Conservation (phyloP, 768 basidiomycete species). For the Gyrodon lividus region DNA sequence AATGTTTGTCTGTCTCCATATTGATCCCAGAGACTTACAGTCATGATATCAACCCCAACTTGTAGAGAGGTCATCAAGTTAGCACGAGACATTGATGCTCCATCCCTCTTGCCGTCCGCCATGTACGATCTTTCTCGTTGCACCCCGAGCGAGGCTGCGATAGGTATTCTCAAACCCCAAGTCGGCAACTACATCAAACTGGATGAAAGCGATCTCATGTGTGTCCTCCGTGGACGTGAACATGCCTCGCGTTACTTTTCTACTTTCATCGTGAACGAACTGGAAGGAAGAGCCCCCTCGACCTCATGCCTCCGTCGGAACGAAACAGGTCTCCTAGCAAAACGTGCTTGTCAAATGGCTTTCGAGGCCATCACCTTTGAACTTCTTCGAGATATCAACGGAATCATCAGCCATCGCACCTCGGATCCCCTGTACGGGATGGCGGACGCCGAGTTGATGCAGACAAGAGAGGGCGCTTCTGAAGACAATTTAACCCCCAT, state of each 20-base stretch:
- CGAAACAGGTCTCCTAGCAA: conserved; percentile 43
- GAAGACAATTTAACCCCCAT: conserved; percentile 44
- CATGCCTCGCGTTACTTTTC: conserved; percentile 72
- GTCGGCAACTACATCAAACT: conserved; percentile 39
- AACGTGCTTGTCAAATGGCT: conserved; percentile 63
- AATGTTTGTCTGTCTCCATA: conserved; percentile 45
- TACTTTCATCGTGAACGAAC: conserved; percentile 71
- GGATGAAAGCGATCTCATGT: conserved; percentile 54
- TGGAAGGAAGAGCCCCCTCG: conserved; percentile 62
- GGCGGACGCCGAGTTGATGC: conserved; percentile 65
- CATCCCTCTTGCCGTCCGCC: conserved; percentile 66
- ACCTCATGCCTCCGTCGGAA: conserved; percentile 47
- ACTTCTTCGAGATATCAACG: conserved; percentile 71
- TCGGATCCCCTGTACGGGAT: conserved; percentile 74
- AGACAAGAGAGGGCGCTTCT: conserved; percentile 47
- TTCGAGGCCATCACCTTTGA: conserved; percentile 77
- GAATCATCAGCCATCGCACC: conserved; percentile 60
- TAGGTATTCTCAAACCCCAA: conserved; percentile 44
- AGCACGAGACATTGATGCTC: conserved; percentile 53
- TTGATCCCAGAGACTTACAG: conserved; percentile 3
- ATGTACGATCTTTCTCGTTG: conserved; percentile 80
- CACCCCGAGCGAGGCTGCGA: conserved; percentile 57
- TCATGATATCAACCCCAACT: neutral
- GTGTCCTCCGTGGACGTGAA: conserved; percentile 67
- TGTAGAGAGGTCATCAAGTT: conserved; percentile 64